These are phyloP conservation scores for Candida pseudofarinosa DNA, from an alignment of 805 yeast genomes.

Conservation along the genomic window DNA sequence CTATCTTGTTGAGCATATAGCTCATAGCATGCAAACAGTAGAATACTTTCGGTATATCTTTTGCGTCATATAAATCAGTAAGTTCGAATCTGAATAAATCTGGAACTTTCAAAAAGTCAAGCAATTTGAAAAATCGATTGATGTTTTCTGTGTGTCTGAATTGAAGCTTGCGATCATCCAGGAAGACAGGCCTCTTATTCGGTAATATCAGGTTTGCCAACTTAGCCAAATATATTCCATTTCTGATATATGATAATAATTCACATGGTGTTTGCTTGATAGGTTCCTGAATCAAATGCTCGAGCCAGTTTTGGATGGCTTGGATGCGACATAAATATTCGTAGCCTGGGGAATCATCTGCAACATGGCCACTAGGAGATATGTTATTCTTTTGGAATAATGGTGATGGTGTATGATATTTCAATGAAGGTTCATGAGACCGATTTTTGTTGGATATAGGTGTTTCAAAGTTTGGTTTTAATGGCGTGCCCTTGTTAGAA, in stretches of 20 bases:
- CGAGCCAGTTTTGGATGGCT: constrained; percentile 82
- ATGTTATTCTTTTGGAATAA: constrained; percentile 18
- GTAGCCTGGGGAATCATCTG: constrained; percentile 43
- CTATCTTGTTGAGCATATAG: constrained; percentile 59
- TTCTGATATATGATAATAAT: constrained; percentile 62
- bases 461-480: background rate
- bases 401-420: constrained; percentile 6
- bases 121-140: constrained; percentile 69
- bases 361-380: constrained; percentile 26
- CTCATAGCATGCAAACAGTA: constrained; percentile 89
- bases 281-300: constrained; percentile 52
- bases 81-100: constrained; percentile 86
- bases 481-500: constrained; percentile 8
- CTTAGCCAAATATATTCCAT: constrained; percentile 84
- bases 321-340: constrained; percentile 77
- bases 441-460: constrained; percentile 1
- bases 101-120: constrained; percentile 72
- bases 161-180: constrained; percentile 56
- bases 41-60: constrained; percentile 89
- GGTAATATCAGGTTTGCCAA: constrained; percentile 72
- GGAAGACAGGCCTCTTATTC: constrained; percentile 50
- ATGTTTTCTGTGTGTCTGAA: constrained; percentile 93
- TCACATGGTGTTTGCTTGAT: constrained; percentile 54
- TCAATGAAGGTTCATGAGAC: constrained; percentile 10
- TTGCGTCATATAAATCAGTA: constrained; percentile 88